A percentile compares a stretch with the other conserved stretches of the same genome.
Evolutionary conservation across 495 filamentous ascomycete genomes (phyloP).

Genomic region (Podospora pseudopauciseta): DNA sequence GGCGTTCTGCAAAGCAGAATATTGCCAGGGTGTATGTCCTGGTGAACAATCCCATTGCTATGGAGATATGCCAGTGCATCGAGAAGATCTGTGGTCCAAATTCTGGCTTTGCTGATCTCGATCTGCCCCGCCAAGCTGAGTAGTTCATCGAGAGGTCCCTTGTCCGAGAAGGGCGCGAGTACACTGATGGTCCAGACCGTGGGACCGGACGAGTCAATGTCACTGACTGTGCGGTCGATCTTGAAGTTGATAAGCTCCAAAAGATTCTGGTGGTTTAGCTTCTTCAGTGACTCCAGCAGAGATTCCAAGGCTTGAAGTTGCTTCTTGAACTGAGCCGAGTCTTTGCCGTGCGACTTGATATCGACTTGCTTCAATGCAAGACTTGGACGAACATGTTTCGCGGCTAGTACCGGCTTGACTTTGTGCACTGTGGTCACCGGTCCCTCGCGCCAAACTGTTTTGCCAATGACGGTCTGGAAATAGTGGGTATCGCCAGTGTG

Average conservation of each 20-base stretch:
- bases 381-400: slow-evolving; percentile 50
- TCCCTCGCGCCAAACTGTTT: slow-evolving; percentile 54
- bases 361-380: slow-evolving; percentile 68
- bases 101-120: slow-evolving; percentile 65
- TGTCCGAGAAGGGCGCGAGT: slow-evolving; percentile 72
- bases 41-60: slow-evolving; percentile 74
- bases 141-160: slow-evolving; percentile 77
- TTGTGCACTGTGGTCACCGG: slow-evolving; percentile 60
- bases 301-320: slow-evolving; percentile 62
- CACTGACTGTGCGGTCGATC: slow-evolving; percentile 52
- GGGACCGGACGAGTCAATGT: slow-evolving; percentile 33
- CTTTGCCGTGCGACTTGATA: slow-evolving; percentile 54
- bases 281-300: slow-evolving; percentile 67
- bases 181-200: slow-evolving; percentile 72
- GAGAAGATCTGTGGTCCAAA: slow-evolving; percentile 87
- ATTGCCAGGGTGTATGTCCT: slow-evolving; percentile 70
- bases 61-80: slow-evolving; percentile 86
- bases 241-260: slow-evolving; percentile 77
- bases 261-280: slow-evolving; percentile 71
- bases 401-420: slow-evolving; percentile 60
- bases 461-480: slow-evolving; percentile 64
- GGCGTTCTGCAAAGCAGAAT: slow-evolving; percentile 63
- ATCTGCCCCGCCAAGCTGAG: slow-evolving; percentile 74
- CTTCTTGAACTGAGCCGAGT: slow-evolving; percentile 58
- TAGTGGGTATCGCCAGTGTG: slow-evolving; percentile 50